Conservation (phyloP, 768 basidiomycete species). For the Tylopilus cervinicoccineus region DNA sequence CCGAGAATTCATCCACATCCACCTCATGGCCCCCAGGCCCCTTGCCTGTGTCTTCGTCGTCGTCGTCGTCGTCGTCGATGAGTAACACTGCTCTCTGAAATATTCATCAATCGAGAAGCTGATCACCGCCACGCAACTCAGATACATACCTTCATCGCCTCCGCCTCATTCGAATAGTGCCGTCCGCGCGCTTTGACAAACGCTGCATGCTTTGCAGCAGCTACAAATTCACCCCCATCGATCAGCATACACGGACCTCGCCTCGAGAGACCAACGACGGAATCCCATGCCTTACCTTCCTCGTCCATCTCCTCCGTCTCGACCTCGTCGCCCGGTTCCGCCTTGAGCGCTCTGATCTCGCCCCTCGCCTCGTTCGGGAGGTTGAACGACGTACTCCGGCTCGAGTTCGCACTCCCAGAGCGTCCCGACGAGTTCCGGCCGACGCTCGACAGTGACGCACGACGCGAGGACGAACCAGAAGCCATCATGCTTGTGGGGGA, state of each 20-base stretch:
- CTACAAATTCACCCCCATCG: constrained; percentile 34
- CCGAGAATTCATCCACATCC: constrained; percentile 12
- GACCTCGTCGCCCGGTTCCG: constrained; percentile 45
- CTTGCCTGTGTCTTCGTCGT: constrained; percentile 24
- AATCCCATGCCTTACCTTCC: constrained; percentile 53
- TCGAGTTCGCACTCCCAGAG: constrained; percentile 60
- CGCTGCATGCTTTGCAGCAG: constrained; percentile 76
- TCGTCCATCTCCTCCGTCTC: constrained; percentile 88
- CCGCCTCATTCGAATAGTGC: constrained; percentile 88
- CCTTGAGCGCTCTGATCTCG: constrained; percentile 47
- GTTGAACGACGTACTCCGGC: constrained; percentile 82
- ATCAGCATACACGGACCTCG: neutral
- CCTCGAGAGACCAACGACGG: too few species aligned
- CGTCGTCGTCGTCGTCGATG: constrained; percentile 61
- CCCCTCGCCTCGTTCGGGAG: constrained; percentile 66
- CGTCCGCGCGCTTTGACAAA: constrained; percentile 78
- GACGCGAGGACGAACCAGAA: constrained; percentile 68
- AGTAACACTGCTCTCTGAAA: constrained; percentile 60
- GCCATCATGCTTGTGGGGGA: constrained; percentile 60
- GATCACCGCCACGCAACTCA: neutral
- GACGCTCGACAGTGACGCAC: constrained; percentile 68
- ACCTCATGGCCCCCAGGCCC: neutral
- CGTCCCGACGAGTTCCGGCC: constrained; percentile 52
- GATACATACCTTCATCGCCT: constrained; percentile 79
- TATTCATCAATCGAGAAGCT: neutral